A percentile compares a stretch with the other conserved stretches of the same genome.
These are phyloP conservation scores for Vigna unguiculata DNA, from an alignment of 306 rosid genomes.

Conservation along the genomic window DNA sequence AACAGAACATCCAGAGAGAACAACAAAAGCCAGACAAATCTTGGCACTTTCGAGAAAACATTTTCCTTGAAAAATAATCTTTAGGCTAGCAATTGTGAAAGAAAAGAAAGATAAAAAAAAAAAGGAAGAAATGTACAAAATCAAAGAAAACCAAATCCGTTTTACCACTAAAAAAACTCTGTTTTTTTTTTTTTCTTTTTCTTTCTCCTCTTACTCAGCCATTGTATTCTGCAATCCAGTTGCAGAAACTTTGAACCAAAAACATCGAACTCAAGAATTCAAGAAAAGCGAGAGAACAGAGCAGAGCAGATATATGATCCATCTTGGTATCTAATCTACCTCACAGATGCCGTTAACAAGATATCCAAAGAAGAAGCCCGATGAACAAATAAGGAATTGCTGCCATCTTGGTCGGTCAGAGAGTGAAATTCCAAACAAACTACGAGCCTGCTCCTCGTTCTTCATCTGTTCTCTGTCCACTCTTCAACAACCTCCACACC, in stretches of 20 bases:
- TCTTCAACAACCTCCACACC: conserved; percentile 26
- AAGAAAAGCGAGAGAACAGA: conserved; percentile 28
- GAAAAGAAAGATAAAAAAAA: neutral
- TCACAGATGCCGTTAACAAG: conserved; percentile 94
- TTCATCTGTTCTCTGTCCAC: conserved; percentile 54
- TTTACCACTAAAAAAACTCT: neutral
- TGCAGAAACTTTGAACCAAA: conserved; percentile 30
- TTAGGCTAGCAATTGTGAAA: neutral
- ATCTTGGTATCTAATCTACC: conserved; percentile 54
- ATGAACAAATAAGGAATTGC: conserved; percentile 90
- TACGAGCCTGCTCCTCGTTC: conserved; percentile 78
- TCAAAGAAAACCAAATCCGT: conserved; percentile 37
- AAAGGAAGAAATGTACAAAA: conserved; percentile 3
- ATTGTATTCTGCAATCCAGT: conserved; percentile 10
- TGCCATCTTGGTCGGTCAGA: conserved; percentile 87
- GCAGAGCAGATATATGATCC: conserved; percentile 16
- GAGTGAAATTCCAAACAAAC: conserved; percentile 91
- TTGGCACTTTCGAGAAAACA: conserved; percentile 26
- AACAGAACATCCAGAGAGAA: conserved; percentile 30
- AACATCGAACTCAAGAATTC: conserved; percentile 6
- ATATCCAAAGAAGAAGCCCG: conserved; percentile 97
- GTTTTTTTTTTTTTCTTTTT: conserved; percentile 12
- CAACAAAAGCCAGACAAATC: conserved; percentile 22
- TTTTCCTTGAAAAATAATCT: conserved; percentile 32
- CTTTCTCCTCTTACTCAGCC: neutral